Percentiles rank a stretch among this genome's conserved stretches.
Conservation (phyloP, 1,284 basidiomycete genomes). For the Wallemia mellicola region DNA sequence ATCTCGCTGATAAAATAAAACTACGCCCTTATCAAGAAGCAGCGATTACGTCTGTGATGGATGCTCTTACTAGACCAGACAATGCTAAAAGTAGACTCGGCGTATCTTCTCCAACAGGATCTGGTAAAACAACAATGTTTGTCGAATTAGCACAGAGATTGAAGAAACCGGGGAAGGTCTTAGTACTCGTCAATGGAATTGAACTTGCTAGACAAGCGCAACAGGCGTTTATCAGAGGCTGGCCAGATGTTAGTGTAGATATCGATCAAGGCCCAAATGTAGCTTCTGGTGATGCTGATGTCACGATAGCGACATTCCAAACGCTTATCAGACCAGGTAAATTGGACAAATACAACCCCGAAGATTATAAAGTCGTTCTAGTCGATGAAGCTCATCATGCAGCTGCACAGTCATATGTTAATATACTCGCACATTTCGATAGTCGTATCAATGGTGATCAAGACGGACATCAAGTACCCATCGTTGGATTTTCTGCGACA, state of each 20-base stretch:
- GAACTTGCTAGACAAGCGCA: conserved; percentile 71
- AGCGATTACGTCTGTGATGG: neutral
- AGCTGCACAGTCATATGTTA: conserved; percentile 50
- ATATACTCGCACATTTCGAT: conserved; percentile 46
- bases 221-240: conserved; percentile 32
- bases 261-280: conserved; percentile 63
- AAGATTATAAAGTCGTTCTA: conserved; percentile 44
- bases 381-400: conserved; percentile 90
- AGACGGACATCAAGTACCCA: conserved; percentile 24
- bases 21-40: conserved; percentile 1
- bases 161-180: conserved; percentile 27
- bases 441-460: conserved; percentile 6
- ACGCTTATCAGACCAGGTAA: conserved; percentile 38
- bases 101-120: conserved; percentile 70
- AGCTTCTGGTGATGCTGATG: conserved; percentile 53
- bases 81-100: conserved; percentile 33
- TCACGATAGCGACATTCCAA: conserved; percentile 80
- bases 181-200: conserved; percentile 58
- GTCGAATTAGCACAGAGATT: conserved; percentile 34
- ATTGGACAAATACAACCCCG: conserved; percentile 48
- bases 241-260: conserved; percentile 50
- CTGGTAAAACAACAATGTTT: conserved; percentile 82
- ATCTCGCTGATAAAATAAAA: neutral
- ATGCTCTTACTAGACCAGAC: neutral
- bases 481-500: conserved; percentile 85